phyloP scores from a whole-genome alignment of 345 rosid species.

The Salix viminalis region DNA sequence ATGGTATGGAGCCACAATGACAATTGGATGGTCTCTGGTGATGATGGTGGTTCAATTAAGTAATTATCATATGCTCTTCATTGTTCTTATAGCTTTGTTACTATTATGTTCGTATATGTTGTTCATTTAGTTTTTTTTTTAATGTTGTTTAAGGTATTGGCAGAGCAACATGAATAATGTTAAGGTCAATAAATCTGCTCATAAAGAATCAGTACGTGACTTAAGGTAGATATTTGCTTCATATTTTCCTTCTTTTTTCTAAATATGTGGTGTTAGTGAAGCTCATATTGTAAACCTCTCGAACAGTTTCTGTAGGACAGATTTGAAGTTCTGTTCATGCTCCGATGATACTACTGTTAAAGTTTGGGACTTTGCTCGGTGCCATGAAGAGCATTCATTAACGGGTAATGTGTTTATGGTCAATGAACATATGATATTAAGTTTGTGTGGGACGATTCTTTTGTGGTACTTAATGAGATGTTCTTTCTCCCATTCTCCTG shows the following conservation, averaged over 20 bases:
- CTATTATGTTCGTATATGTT: neutral
- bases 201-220: slow-evolving; percentile 90
- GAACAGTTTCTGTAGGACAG: slow-evolving; percentile 93
- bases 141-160: slow-evolving; percentile 67
- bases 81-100: neutral
- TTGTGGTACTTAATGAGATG: neutral
- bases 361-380: slow-evolving; percentile 96
- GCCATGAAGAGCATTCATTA: slow-evolving; percentile 85
- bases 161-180: slow-evolving; percentile 98
- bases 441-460: neutral
- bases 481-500: neutral
- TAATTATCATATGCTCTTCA: slow-evolving; percentile 22
- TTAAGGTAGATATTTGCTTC: slow-evolving; percentile 50
- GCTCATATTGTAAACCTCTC: slow-evolving; percentile 22
- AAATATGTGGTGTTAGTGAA: neutral
- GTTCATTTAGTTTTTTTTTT: neutral
- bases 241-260: neutral
- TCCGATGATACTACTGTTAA: slow-evolving; percentile 96
- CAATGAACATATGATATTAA: slow-evolving; percentile 7
- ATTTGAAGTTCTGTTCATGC: slow-evolving; percentile 95
- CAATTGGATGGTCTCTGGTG: slow-evolving; percentile 98
- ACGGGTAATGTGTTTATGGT: slow-evolving; percentile 71
- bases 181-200: slow-evolving; percentile 90
- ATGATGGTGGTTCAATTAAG: slow-evolving; percentile 96
- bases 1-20: slow-evolving; percentile 99